Evolutionary conservation across 129 eudicot genomes (phyloP), one percentile per base, ranked within the genome.

Genomic region (Escallonia rubra): DNA sequence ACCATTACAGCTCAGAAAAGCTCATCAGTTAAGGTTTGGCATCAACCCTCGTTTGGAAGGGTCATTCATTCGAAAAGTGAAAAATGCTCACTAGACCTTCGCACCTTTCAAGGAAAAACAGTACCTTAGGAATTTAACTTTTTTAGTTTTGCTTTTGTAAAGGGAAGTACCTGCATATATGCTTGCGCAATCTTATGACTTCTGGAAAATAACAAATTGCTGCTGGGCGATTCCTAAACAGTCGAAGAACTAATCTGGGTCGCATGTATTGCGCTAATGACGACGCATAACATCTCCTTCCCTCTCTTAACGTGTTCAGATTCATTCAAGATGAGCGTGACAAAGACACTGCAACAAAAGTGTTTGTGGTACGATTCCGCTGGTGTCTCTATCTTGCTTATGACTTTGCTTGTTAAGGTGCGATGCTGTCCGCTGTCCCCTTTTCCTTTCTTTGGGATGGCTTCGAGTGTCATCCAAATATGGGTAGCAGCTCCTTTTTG

Each of bases 401-500:
- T 48, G 68, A 57, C 74, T 68, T 75, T 67, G 74, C 80, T 63
- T 75, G 65, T 39, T 66, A 10, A 48, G 52, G 4, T 72, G 23
- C 38, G 51, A 63, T 63, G 45, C 66, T 62, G 43, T 39, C 53
- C 61, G 61, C 13, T 5, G 34, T 66, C 60, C 15, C 34, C 11
- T 51, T 48, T 59, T 48, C 52, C 38, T 13, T 70, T 69, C 12
- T 68, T 66, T 66, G 44, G 63, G 71, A 57, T 72, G 71, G 38
- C 72, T 73, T 68, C 47, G 41, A 59, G 10, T 39, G 63, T 4
- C 45, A 10, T 54, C 74, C 70, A 58, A 43, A 61, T 51, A 61
- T 49, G 72, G 77, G 68, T 64, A 77, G 60, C 81, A 67, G 59
- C 53, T 74, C 23, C 66, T 64, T 41, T 76, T 23, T 23, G 34